These are phyloP conservation scores for Eimeria falciformis DNA, from an alignment of 169 alveolate species.

Conservation along the genomic window DNA sequence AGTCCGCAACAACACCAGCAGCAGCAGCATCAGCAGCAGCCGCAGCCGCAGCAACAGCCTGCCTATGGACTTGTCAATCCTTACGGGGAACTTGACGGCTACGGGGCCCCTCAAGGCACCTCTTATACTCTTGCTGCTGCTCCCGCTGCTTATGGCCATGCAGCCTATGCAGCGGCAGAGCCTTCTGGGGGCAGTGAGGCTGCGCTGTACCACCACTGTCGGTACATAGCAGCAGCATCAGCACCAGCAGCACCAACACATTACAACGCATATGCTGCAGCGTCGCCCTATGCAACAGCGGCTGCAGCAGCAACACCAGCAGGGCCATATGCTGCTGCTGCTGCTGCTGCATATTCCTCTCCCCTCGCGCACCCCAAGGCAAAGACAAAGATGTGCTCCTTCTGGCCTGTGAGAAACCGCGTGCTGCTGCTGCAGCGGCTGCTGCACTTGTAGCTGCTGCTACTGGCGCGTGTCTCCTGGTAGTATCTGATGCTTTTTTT, in stretches of 20 bases:
- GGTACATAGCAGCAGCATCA: conserved; percentile 13
- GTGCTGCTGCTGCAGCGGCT: neutral
- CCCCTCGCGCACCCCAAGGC: conserved; percentile 25
- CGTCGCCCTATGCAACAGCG: conserved; percentile 4
- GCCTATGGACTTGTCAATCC: conserved; percentile 16
- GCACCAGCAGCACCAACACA: conserved; percentile 7
- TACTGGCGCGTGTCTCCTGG: neutral
- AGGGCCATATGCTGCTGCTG: conserved; percentile 26
- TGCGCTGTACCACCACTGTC: neutral
- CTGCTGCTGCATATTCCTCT: conserved; percentile 28
- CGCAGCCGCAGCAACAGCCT: conserved; percentile 1
- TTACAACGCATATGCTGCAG: neutral
- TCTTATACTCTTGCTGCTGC: neutral
- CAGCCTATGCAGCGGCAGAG: neutral
- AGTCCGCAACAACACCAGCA: neutral
- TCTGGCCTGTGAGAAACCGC: conserved; percentile 22
- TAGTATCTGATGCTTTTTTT: neutral
- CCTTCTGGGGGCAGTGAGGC: neutral
- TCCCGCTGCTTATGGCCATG: neutral
- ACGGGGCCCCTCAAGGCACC: conserved; percentile 15
- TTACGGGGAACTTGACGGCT: conserved; percentile 14
- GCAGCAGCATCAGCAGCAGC: conserved; percentile 23
- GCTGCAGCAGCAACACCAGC: conserved; percentile 24
- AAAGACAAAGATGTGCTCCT: conserved; percentile 3
- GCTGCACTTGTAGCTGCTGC: neutral